Base-by-base conservation (phyloP, 495 filamentous ascomycete species). In the Trichoderma gamsii region DNA sequence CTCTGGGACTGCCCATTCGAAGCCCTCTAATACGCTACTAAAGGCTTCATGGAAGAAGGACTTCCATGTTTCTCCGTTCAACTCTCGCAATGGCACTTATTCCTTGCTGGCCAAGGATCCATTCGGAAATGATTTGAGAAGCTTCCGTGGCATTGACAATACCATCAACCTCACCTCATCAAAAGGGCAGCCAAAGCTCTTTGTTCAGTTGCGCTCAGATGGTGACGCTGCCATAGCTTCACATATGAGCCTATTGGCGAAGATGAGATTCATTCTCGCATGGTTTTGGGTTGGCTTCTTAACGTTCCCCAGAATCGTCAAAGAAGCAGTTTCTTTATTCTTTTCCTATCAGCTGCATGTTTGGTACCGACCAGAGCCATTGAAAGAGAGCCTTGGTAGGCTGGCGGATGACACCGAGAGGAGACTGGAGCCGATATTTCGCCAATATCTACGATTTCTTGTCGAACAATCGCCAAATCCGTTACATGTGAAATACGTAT, bases 31-130 rank as follows among this genome's bases (percentile, higher is more conserved):
- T 67, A 74, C 70, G 51, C 69, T 65, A 38, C 82, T 87, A 71
- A 81, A 71, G 43, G 76, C 79, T 41, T 76, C 74, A 25, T 91
- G 86, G 87, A 72, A 72, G 8, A 92, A 92, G 72, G 88, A 89
- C 68, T 89, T 91, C 72, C 88, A 90, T 69, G 88, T 89, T n/a
- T 90, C 88, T 12, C 85, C 87, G 3, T 92, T 92, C 79, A 91
- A 90, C 69, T 84, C 85, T 29, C 79, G 85, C n/a, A 83, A 86
- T 49, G 87, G 88, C 0, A 76, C 78, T 1, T 90, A 89, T 76
- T 82, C 80, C 2, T 70, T 90, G 21, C 69, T 73, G 32, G 83
- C 87, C 3, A 68, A 72, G 63, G 86, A 91, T 73, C 87, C 88
- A 12, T 77, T 89, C 16, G 73, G 69, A 38, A 73, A 74, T 13